Evolutionary conservation across 1,284 basidiomycete species (phyloP).

Genomic region (Neotropicomus parvogracilis): DNA sequence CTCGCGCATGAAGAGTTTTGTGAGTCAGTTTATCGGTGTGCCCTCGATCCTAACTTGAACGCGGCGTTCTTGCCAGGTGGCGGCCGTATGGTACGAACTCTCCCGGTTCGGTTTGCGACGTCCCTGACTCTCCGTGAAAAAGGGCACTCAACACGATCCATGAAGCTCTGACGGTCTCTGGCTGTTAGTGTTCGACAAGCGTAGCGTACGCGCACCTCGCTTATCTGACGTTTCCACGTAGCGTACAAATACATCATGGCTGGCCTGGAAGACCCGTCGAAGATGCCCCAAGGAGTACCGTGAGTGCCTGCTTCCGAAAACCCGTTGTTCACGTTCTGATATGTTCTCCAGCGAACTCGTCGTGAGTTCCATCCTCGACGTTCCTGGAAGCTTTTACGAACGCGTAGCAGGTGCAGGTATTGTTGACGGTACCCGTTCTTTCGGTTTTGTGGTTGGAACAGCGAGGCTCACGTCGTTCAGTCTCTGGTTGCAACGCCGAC

Average conservation of each 20-base stretch:
- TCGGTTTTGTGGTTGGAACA: neutral
- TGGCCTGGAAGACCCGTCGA: neutral
- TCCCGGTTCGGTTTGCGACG: too few relatives aligned
- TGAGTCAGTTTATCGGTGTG: neutral
- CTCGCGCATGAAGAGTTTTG: neutral
- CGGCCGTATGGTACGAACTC: neutral
- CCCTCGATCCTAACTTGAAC: too few relatives aligned
- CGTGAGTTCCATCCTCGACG: neutral
- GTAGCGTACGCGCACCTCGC: too few relatives aligned
- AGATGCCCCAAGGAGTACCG: neutral
- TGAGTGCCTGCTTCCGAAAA: neutral
- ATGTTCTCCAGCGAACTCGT: neutral
- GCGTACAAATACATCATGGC: neutral
- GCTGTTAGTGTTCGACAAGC: neutral
- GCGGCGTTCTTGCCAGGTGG: neutral
- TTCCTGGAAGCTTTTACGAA: neutral
- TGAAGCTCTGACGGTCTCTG: neutral
- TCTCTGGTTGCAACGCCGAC: neutral
- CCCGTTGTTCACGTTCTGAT: neutral
- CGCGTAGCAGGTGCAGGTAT: neutral
- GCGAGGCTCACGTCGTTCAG: neutral
- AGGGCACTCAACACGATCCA: neutral
- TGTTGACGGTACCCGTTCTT: neutral
- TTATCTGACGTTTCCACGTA: neutral
- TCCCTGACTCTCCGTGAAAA: neutral